Percentiles rank a stretch among this genome's conserved stretches.
phyloP scores from a whole-genome alignment of 306 rosid species.

The Coriaria nepalensis region DNA sequence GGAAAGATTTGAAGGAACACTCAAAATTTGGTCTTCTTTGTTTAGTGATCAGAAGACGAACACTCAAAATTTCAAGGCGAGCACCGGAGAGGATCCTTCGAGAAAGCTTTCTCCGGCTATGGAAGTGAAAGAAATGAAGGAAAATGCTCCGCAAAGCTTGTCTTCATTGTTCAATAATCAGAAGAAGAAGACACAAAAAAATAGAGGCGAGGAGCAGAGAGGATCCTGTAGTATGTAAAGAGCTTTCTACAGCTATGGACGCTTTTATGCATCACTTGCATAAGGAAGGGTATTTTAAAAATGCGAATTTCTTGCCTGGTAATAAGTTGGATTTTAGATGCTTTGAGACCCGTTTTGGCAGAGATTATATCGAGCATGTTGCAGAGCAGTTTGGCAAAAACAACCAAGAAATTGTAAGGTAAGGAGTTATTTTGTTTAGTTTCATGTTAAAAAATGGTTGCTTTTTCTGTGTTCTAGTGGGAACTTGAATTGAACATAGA shows the following conservation, averaged over 20 bases:
- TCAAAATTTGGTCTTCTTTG: conserved; percentile 11
- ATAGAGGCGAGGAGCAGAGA: conserved; percentile 5
- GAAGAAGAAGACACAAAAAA: neutral
- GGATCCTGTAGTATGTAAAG: conserved; percentile 18
- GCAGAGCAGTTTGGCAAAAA: conserved; percentile 37
- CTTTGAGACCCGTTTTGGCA: conserved; percentile 30
- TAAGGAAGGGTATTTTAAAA: conserved; percentile 43
- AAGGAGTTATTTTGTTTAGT: conserved; percentile 15
- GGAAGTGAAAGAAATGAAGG: conserved; percentile 12
- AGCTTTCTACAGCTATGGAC: conserved; percentile 46
- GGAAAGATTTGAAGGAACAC: neutral
- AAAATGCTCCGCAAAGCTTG: conserved; percentile 7
- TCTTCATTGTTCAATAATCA: conserved; percentile 18
- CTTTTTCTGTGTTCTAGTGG: neutral
- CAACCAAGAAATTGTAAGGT: conserved; percentile 62
- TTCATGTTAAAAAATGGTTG: neutral
- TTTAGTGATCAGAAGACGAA: conserved; percentile 16
- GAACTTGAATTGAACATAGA: too few relatives aligned
- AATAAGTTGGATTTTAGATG: conserved; percentile 28
- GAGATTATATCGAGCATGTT: conserved; percentile 29
- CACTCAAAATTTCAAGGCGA: neutral
- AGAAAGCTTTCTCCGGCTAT: conserved; percentile 45
- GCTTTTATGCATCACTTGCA: conserved; percentile 31
- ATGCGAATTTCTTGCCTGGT: conserved; percentile 35
- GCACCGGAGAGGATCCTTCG: conserved; percentile 13